phyloP scores from a whole-genome alignment of 2,329 filamentous ascomycete species.

The Zasmidium citrigriseum region DNA sequence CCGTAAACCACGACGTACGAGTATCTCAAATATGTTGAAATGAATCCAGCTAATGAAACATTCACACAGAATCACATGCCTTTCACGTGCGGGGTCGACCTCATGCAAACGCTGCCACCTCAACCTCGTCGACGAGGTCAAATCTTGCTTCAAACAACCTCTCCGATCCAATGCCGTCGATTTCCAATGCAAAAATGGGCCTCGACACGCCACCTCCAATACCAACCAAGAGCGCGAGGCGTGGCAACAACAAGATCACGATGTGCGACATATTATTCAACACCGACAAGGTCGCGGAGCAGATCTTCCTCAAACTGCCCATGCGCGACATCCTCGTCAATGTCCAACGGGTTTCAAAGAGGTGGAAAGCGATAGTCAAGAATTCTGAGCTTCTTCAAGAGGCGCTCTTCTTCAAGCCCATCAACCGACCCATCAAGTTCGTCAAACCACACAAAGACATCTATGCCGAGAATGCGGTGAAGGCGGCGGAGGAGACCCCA shows the following conservation, averaged over 20 bases:
- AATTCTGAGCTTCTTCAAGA: constrained; percentile 4
- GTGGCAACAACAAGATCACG: not conserved
- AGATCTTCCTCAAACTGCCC: constrained; percentile 15
- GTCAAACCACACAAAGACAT: not conserved
- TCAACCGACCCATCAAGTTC: not conserved
- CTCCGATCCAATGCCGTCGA: too few relatives aligned
- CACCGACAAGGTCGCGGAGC: constrained; percentile 32
- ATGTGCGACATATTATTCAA: constrained; percentile 11
- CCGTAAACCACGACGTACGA: too few relatives aligned
- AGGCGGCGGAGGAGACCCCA: not conserved
- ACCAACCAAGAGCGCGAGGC: too few relatives aligned
- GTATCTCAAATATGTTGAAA: not conserved
- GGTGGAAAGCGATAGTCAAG: constrained; percentile 1
- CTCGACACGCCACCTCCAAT: too few relatives aligned
- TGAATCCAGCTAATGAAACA: not conserved
- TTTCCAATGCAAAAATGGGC: too few relatives aligned
- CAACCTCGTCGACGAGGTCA: not conserved
- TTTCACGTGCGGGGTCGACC: not conserved
- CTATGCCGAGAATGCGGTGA: not conserved
- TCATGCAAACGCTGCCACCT: not conserved
- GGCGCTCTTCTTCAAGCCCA: constrained; percentile 13
- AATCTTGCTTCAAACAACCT: too few relatives aligned
- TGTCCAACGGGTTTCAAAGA: not conserved
- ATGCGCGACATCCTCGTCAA: constrained; percentile 5
- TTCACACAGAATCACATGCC: not conserved